Conservation (phyloP, 495 filamentous ascomycete genomes). For the Aspergillus carlsbadensis region DNA sequence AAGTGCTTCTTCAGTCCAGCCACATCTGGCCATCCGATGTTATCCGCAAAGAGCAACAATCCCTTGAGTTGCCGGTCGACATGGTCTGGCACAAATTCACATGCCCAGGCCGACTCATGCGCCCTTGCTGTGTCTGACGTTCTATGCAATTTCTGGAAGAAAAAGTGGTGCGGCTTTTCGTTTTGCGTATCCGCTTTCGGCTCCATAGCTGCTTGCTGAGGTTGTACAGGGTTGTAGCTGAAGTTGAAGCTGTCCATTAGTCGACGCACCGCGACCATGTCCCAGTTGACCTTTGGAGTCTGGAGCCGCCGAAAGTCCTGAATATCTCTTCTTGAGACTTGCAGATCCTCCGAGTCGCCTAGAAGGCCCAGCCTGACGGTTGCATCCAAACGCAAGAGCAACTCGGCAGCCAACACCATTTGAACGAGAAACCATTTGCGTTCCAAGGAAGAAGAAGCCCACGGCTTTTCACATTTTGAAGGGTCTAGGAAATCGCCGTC, state of each 20-base stretch:
- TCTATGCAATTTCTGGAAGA: slow-evolving; percentile 28
- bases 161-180: slow-evolving; percentile 24
- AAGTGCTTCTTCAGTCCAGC: slow-evolving; percentile 29
- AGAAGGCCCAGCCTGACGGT: slow-evolving; percentile 55
- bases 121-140: slow-evolving; percentile 7
- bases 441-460: slow-evolving; percentile 45
- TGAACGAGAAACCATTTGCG: slow-evolving; percentile 80
- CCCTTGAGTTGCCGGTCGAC: slow-evolving; percentile 49
- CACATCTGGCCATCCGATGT: slow-evolving; percentile 49
- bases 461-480: slow-evolving; percentile 32
- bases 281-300: slow-evolving; percentile 74
- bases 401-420: slow-evolving; percentile 72
- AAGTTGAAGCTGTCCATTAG: slow-evolving; percentile 72
- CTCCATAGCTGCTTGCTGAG: not conserved
- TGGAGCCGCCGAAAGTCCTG: slow-evolving; percentile 62
- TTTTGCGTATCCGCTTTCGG: slow-evolving; percentile 20
- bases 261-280: slow-evolving; percentile 68
- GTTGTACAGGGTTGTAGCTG: slow-evolving; percentile 7
- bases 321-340: slow-evolving; percentile 58
- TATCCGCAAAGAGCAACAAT: slow-evolving; percentile 49
- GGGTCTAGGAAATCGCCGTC: slow-evolving; percentile 52
- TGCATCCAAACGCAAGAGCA: slow-evolving; percentile 72
- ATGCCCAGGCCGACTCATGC: slow-evolving; percentile 37
- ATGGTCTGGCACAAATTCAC: slow-evolving; percentile 37
- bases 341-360: slow-evolving; percentile 46